Conservation (phyloP, 1,139 yeast species). For the Taiozyma sp. region DNA sequence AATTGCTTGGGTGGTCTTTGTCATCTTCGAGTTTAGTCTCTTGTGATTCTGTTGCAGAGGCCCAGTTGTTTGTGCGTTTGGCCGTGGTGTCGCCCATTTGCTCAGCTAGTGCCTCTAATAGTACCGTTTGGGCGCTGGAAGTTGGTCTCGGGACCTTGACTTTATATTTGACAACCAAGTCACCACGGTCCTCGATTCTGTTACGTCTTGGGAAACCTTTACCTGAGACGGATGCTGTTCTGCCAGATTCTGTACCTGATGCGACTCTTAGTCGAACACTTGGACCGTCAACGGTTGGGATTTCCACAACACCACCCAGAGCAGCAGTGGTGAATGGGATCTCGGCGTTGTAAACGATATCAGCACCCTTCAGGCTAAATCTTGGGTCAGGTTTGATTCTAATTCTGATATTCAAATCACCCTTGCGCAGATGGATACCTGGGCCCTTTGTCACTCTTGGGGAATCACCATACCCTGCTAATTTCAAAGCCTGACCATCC, state of each 20-base stretch:
- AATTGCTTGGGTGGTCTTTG: constrained; percentile 51
- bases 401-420: constrained; percentile 82
- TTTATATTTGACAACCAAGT: constrained; percentile 69
- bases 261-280: constrained; percentile 77
- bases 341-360: constrained; percentile 58
- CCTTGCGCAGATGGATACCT: constrained; percentile 60
- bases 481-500: constrained; percentile 82
- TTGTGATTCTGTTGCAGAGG: constrained; percentile 28
- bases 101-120: constrained; percentile 92
- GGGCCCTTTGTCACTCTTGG: constrained; percentile 70
- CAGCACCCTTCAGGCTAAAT: constrained; percentile 62
- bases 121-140: constrained; percentile 86
- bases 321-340: constrained; percentile 96
- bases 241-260: constrained; percentile 80
- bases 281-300: constrained; percentile 83
- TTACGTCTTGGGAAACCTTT: constrained; percentile 79
- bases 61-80: constrained; percentile 60
- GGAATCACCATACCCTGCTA: constrained; percentile 89
- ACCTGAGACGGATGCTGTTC: constrained; percentile 71
- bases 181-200: constrained; percentile 63
- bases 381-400: constrained; percentile 69
- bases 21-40: constrained; percentile 26
- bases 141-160: constrained; percentile 72
- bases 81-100: constrained; percentile 80
- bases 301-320: constrained; percentile 82